Base-by-base conservation (phyloP, 805 yeast genomes). In the Maudiozyma saulgeensis region DNA sequence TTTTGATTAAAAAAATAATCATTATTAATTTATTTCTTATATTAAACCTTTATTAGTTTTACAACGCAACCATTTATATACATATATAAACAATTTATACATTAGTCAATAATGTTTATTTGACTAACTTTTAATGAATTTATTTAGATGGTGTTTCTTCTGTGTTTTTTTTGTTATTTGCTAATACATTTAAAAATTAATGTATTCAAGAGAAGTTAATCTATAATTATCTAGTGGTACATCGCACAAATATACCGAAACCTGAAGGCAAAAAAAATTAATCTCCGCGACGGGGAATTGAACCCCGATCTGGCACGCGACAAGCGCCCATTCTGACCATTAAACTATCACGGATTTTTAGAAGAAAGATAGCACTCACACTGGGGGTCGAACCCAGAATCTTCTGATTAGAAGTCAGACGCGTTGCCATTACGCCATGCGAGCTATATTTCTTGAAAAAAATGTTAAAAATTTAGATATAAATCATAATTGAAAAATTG, bases 351-450 rank as follows among this genome's bases (percentile, higher is more conserved):
- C 47, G 47, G 47, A 45, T 15, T 15, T 19, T 21, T 13, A 28
- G 19, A 40, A 46, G 49, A 49, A 38, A 43, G 40, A 39, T 50
- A 63, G 67, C 74, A 70, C 76, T 72, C 76, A 71, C 70, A 73
- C 74, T 68, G 76, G 75, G 76, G 76, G 76, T 72, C 76, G 76
- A 72, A 72, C 76, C 76, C 76, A 69, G 74, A 72, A 72, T 72
- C 76, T 72, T 71, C 75, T 72, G 76, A 72, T 72, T 72, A 71
- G 76, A 72, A 72, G 76, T 72, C 76, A 72, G 75, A 72, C 76
- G 76, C 76, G 76, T 72, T 72, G 76, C 76, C 76, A 72, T 72
- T 72, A 72, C 76, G 76, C 76, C 76, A 72, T 73, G 70, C 75
- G 68, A 72, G 76, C 76, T 64, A 45, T 44, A 45, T 48, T 53